Evolutionary conservation across 768 basidiomycete genomes (phyloP).

Genomic region (Naematelia encephala): DNA sequence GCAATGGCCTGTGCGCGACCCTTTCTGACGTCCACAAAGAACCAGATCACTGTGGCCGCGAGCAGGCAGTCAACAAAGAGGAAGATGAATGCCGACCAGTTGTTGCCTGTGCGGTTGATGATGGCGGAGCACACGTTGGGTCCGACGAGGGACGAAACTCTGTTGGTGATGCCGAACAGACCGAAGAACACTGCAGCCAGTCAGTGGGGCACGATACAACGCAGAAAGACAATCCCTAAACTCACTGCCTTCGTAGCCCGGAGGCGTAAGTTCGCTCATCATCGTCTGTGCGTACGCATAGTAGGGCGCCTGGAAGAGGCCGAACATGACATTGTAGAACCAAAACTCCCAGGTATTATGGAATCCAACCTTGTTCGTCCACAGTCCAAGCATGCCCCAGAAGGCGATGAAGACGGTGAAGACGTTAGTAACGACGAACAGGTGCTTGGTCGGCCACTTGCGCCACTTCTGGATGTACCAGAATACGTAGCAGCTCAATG

Average conservation of each 20-base stretch:
- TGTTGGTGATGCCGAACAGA: too few relatives aligned
- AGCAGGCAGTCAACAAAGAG: too few relatives aligned
- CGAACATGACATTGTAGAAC: conserved; percentile 46
- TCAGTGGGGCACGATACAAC: too few relatives aligned
- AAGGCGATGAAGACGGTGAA: conserved; percentile 72
- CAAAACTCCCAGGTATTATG: conserved; percentile 69
- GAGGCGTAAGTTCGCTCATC: conserved; percentile 72
- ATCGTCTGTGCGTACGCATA: conserved; percentile 77
- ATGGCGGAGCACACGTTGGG: too few relatives aligned
- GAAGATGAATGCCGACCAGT: too few relatives aligned
- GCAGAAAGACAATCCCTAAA: too few relatives aligned
- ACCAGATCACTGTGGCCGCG: too few relatives aligned
- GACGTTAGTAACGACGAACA: conserved; percentile 69
- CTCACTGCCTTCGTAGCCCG: conserved; percentile 58
- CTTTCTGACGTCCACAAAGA: too few relatives aligned
- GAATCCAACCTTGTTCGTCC: conserved; percentile 71
- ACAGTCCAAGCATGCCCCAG: conserved; percentile 65
- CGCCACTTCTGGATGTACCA: conserved; percentile 79
- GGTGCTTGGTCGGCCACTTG: conserved; percentile 51
- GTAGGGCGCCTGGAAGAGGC: conserved; percentile 71
- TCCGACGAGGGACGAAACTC: too few relatives aligned
- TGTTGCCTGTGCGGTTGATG: too few relatives aligned
- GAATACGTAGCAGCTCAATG: conserved; percentile 55
- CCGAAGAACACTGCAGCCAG: too few relatives aligned
- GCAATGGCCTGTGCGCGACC: too few relatives aligned